Evolutionary conservation across 1,139 yeast genomes (phyloP).

Genomic region (Blastobotrys malaysiensis): DNA sequence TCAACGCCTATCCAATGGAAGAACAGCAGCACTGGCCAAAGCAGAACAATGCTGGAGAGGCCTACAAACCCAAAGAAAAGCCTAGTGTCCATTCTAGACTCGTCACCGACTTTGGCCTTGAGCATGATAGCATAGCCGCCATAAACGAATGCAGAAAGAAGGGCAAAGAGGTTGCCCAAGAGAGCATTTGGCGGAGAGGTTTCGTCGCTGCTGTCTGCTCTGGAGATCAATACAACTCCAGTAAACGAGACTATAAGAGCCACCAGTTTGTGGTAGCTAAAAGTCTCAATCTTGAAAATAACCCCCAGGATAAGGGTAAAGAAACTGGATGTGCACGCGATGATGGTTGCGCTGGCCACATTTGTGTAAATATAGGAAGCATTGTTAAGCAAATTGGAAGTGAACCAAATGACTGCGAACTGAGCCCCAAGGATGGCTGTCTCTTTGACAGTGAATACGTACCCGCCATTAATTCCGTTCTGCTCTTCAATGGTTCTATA

Average conservation of each 20-base stretch:
- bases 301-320: conserved; percentile 86
- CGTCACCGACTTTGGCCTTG: conserved; percentile 66
- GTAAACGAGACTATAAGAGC: conserved; percentile 67
- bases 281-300: conserved; percentile 60
- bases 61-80: conserved; percentile 95
- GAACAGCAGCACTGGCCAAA: conserved; percentile 77
- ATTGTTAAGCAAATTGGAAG: conserved; percentile 83
- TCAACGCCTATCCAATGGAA: conserved; percentile 64
- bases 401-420: conserved; percentile 83
- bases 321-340: conserved; percentile 87
- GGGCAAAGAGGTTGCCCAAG: conserved; percentile 73
- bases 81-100: conserved; percentile 72
- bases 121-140: conserved; percentile 88
- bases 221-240: conserved; percentile 77
- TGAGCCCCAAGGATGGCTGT: conserved; percentile 59
- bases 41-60: conserved; percentile 60
- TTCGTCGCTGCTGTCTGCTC: conserved; percentile 37
- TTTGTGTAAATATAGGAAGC: conserved; percentile 83
- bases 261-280: conserved; percentile 57
- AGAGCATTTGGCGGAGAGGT: conserved; percentile 43
- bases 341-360: conserved; percentile 88
- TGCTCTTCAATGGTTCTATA: conserved; percentile 3
- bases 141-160: conserved; percentile 77
- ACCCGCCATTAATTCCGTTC: conserved; percentile 3
- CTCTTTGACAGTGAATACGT: conserved; percentile 27